Base-by-base conservation (phyloP, 2,329 filamentous ascomycete species). In the Xylaria digitata region DNA sequence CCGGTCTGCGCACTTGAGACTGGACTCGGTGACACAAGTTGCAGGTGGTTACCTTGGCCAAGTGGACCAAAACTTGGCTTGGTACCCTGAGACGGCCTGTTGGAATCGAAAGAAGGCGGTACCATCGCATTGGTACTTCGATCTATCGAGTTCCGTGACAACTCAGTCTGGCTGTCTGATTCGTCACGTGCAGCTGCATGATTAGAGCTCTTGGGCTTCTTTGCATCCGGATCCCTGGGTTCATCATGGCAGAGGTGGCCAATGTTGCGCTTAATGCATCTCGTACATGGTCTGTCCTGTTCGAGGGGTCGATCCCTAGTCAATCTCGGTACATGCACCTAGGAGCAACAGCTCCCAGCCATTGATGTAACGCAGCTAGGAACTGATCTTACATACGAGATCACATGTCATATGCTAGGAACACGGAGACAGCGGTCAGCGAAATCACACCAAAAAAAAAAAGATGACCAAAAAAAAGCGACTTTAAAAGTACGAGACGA, bases 191-290 rank as follows among this genome's bases (percentile, higher is more conserved):
- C 81, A 59, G 87, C 84, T 67, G 85, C 81, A 68, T 83, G 86
- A 70, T 84, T 82, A 73, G 88, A 84, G 77, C 83, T 86, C 82
- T 95, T 97, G 74, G 87, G 82, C 81, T 94, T 95, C 82, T 96
- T 97, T 67, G 90, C 80, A 69, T 90, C 88, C 73, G 89, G 85
- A 77, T 99, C 95, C 80, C 95, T 90, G 73, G 94, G 95, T 82
- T 98, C 96, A 81, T 99, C 96, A 83, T 97, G 96, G 81, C 96
- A 99, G 72, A 99, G 87, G 81, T 99, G 96, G 75, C 95, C 96
- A 80, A 99, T 99, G 82, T 97, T 97, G 77, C 96, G 91, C 83
- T 98, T 99, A 82, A 98, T 93, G 85, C 96, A 99, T 82, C 96
- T 89, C 76, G 93, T 95, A 87, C 96, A 99, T 76, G 96, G 96